Conservation (phyloP, 345 rosid species). For the Bruguiera gymnorhiza region DNA sequence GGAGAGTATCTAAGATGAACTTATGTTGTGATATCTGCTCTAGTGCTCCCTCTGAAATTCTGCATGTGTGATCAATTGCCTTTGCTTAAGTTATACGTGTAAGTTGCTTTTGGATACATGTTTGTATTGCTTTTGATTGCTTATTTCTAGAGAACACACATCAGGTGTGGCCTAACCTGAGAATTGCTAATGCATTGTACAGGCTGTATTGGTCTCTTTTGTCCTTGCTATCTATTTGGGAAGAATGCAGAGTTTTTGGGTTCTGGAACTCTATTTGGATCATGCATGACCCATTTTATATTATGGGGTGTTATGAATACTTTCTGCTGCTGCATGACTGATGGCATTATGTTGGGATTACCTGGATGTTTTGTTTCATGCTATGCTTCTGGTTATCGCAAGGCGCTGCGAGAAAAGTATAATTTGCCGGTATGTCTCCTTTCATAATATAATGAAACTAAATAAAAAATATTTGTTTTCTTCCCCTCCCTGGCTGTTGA, state of each 20-base stretch:
- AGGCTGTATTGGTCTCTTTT: slow-evolving; percentile 76
- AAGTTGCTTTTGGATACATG: too few species aligned
- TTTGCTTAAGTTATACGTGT: too few species aligned
- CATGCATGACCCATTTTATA: slow-evolving; percentile 70
- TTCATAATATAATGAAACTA: background rate
- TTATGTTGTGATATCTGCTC: too few species aligned
- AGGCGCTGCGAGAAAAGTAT: slow-evolving; percentile 61
- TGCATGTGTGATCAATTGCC: too few species aligned
- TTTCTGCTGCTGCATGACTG: slow-evolving; percentile 63
- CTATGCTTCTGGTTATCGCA: slow-evolving; percentile 84
- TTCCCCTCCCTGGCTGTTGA: background rate
- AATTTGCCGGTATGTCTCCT: slow-evolving; percentile 54
- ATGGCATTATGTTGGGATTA: slow-evolving; percentile 63
- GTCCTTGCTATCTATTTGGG: slow-evolving; percentile 84
- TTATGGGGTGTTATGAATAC: slow-evolving; percentile 70
- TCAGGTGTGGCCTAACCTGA: too few species aligned
- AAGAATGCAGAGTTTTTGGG: slow-evolving; percentile 83
- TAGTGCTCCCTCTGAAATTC: too few species aligned
- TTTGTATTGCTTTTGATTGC: too few species aligned
- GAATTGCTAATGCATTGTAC: slow-evolving; percentile 17
- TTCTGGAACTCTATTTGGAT: slow-evolving; percentile 80
- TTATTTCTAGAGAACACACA: too few species aligned
- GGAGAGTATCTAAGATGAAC: too few species aligned
- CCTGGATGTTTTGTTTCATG: slow-evolving; percentile 88
- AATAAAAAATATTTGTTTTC: background rate